Evolutionary conservation across 345 rosid genomes (phyloP), one percentile per base, ranked within the genome.

Genomic region (Acer saccharum): DNA sequence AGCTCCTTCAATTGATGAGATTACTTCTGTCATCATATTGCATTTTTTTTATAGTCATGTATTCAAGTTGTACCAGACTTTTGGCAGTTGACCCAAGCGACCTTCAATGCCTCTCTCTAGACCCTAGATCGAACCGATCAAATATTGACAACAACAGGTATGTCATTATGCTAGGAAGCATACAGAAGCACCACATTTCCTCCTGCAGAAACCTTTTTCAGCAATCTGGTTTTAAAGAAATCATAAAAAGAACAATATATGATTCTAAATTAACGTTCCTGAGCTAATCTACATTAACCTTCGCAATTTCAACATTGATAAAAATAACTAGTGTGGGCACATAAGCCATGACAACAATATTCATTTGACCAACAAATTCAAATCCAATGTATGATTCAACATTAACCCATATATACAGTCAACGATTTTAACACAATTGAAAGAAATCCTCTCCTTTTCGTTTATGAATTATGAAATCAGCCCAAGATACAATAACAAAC

Each of bases 121-220:
- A n/a, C n/a, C n/a, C 85, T 32, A 93, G 85, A 79, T 87, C 68
- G 78, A 89, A 95, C 21, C 92, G 88, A 3, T 93, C 97, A 35
- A 97, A 88, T n/a, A 76, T 90, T 93, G 69, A 93, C 85, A 6
- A 93, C 89, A 14, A 54, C 79, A 21, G 62, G 65, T 65, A 95
- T 80, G 65, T 89, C 92, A 6, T 89, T 83, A 81, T 93, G 88
- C 81, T 92, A 90, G 8, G 98, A 90, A 81, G 98, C 91, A 85
- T 90, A 89, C 46, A 95, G 80, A 69, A 93, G 94, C 80, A 88
- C 98, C 60, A 84, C 97, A 85, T 90, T 95, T 70, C 97, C 97
- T 77, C 99, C 98, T 91, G 88, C 76, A 85, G 71, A 69, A 72
- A 77, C 18, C 70, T 32, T n/a, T 68, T 77, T 72, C 54, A 75